Evolutionary conservation across 345 rosid genomes (phyloP).

Genomic region (Turnera subulata): DNA sequence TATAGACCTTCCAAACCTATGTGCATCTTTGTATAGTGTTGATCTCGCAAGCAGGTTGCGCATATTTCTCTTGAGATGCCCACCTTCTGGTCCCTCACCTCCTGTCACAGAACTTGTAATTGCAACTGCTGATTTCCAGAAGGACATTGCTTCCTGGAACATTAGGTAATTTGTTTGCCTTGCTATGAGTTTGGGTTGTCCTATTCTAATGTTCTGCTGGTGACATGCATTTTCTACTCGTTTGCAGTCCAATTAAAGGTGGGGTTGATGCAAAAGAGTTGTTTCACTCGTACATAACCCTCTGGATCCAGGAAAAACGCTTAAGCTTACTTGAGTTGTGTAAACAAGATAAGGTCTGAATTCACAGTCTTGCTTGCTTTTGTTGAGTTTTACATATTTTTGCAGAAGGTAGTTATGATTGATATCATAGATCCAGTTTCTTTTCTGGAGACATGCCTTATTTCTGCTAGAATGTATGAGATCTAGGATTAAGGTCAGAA

Average conservation of each 20-base stretch:
- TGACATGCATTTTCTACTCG: not conserved
- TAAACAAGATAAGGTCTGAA: slow-evolving; percentile 21
- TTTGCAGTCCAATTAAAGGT: slow-evolving; percentile 18
- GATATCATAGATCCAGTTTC: no score
- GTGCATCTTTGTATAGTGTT: slow-evolving; percentile 19
- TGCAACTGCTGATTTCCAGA: slow-evolving; percentile 29
- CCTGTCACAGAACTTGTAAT: slow-evolving; percentile 22
- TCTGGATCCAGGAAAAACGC: slow-evolving; percentile 26
- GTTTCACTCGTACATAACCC: slow-evolving; percentile 16
- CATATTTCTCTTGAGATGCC: slow-evolving; percentile 20
- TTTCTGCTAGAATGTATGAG: no score
- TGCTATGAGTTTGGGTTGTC: not conserved
- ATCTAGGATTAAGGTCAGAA: no score
- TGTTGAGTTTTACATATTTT: no score
- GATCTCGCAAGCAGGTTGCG: slow-evolving; percentile 18
- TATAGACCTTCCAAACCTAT: slow-evolving; percentile 25
- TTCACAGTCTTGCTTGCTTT: not conserved
- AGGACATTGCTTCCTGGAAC: slow-evolving; percentile 27
- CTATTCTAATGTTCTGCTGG: not conserved
- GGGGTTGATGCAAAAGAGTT: slow-evolving; percentile 24
- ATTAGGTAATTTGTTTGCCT: slow-evolving; percentile 11
- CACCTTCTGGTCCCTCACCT: slow-evolving; percentile 17
- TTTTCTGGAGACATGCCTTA: no score
- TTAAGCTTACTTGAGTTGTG: slow-evolving; percentile 14
- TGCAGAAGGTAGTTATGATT: no score